A percentile compares a stretch with the other conserved stretches of the same genome.
Evolutionary conservation across 257 asterid species (phyloP).

Genomic region (Euphrasia confusa): DNA sequence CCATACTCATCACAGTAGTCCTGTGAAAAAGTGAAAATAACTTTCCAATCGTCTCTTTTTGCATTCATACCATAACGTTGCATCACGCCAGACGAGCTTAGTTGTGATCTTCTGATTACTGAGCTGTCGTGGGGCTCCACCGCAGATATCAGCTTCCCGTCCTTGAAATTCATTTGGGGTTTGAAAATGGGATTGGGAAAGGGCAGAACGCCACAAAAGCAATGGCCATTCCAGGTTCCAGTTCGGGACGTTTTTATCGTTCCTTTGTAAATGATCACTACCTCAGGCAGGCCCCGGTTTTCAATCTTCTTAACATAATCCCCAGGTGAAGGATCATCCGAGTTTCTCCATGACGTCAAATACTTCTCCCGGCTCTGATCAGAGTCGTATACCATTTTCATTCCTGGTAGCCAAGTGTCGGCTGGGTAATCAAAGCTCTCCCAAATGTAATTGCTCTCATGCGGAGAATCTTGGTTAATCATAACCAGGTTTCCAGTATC

Average conservation of each 20-base stretch:
- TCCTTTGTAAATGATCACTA: conserved; percentile 11
- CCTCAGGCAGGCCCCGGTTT: conserved; percentile 19
- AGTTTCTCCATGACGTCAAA: conserved; percentile 30
- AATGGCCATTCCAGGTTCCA: conserved; percentile 35
- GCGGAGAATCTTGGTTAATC: too few relatives aligned
- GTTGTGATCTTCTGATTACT: conserved; percentile 3
- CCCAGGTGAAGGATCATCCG: conserved; percentile 32
- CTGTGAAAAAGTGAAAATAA: not conserved
- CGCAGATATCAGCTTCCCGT: conserved; percentile 8
- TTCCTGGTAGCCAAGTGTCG: conserved; percentile 31
- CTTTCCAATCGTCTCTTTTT: conserved; percentile 20
- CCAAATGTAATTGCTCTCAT: conserved; percentile 11
- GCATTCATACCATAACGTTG: conserved; percentile 3
- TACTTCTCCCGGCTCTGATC: not conserved
- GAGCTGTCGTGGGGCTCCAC: conserved; percentile 15
- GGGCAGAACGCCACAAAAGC: conserved; percentile 17
- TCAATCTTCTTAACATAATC: conserved; percentile 17
- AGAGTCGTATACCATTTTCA: not conserved
- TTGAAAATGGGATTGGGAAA: conserved; percentile 9
- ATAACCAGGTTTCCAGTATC: conserved; percentile 23
- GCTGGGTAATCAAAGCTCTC: conserved; percentile 31
- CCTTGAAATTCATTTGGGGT: not conserved
- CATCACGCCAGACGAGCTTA: conserved; percentile 9
- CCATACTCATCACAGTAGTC: conserved; percentile 21
- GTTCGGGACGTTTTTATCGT: conserved; percentile 8